Conservation (phyloP, 139 green algal species). For the Chlamydomonas sp. region DNA sequence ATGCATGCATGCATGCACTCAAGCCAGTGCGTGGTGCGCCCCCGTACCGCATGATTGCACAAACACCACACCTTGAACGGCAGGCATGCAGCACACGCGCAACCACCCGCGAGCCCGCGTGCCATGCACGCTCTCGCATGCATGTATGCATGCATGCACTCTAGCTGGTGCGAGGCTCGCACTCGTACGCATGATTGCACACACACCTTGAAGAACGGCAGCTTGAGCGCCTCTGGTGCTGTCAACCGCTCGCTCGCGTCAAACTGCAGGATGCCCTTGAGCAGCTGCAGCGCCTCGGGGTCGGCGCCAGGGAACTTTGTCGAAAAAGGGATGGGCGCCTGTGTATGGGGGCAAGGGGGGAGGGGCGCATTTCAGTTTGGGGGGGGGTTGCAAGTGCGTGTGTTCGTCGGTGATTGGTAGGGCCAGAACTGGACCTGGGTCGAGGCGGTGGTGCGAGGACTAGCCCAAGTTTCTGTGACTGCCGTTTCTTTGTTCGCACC, state of each 20-base stretch:
- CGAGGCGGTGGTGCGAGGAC: too few species aligned
- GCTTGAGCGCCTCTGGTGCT: conserved; percentile 49
- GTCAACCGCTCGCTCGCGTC: conserved; percentile 66
- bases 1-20: too few species aligned
- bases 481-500: too few species aligned
- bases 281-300: conserved; percentile 33
- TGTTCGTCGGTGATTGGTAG: too few species aligned
- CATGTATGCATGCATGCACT: conserved; percentile 2
- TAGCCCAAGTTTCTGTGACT: too few species aligned
- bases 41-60: neutral
- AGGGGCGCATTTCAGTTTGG: neutral
- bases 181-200: too few species aligned
- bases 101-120: neutral
- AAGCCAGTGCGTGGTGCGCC: neutral
- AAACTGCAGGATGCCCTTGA: conserved; percentile 64
- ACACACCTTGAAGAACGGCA: conserved; percentile 70
- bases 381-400: neutral
- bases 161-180: conserved; percentile 15
- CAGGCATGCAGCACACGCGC: neutral
- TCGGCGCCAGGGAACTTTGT: conserved; percentile 44
- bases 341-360: too few species aligned
- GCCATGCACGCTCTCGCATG: neutral
- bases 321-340: conserved; percentile 1
- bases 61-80: neutral
- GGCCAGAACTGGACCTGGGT: too few species aligned